Conservation (phyloP, 768 basidiomycete genomes). For the Agrocybe chaxingu region DNA sequence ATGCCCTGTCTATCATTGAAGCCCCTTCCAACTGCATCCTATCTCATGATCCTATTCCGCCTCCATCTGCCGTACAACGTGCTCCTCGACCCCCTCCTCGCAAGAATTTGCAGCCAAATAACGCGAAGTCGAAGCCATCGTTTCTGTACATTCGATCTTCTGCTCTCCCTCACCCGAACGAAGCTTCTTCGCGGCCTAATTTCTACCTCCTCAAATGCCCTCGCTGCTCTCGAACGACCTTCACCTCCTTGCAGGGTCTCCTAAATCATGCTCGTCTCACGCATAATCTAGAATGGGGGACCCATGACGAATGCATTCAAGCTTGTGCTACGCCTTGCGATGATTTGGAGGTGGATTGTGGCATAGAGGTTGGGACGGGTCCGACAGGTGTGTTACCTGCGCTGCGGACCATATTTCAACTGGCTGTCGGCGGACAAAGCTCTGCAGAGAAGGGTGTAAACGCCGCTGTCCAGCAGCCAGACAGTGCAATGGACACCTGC, state of each 20-base stretch:
- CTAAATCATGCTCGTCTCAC: conserved; percentile 51
- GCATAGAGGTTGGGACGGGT: conserved; percentile 42
- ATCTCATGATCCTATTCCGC: conserved; percentile 24
- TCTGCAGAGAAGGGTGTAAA: neutral
- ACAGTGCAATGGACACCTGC: neutral
- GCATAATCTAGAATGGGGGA: conserved; percentile 49
- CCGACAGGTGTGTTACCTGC: conserved; percentile 42
- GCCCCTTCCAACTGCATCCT: conserved; percentile 36
- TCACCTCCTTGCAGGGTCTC: conserved; percentile 50
- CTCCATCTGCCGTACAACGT: conserved; percentile 13
- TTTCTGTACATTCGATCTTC: conserved; percentile 40
- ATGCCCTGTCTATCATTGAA: conserved; percentile 38
- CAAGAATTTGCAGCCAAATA: conserved; percentile 4
- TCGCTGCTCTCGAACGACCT: conserved; percentile 38
- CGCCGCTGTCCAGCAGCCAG: neutral
- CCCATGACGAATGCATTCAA: conserved; percentile 52
- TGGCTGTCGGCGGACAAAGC: conserved; percentile 35
- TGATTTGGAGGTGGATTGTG: conserved; percentile 34
- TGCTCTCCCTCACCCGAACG: conserved; percentile 18
- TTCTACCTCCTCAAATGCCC: conserved; percentile 44
- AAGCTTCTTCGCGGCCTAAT: conserved; percentile 12
- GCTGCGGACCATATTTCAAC: conserved; percentile 45
- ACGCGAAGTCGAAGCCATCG: conserved; percentile 15
- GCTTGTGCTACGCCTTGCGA: conserved; percentile 44
- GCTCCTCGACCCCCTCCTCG: conserved; percentile 17